Conservation (phyloP, 441 rosid genomes). For the Capsella rubella region DNA sequence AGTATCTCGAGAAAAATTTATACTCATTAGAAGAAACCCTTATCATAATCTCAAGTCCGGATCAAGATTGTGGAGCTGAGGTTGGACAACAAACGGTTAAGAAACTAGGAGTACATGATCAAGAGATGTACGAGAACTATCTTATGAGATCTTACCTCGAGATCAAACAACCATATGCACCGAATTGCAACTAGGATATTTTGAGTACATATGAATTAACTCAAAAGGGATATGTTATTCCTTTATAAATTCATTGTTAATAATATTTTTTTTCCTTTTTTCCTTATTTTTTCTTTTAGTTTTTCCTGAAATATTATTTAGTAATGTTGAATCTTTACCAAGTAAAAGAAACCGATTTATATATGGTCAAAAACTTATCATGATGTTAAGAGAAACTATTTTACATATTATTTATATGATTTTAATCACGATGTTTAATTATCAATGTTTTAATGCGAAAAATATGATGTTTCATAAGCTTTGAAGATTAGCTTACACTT, state of each 20-base stretch:
- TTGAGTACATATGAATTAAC: background rate
- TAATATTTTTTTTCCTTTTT: no score
- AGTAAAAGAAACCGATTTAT: no score
- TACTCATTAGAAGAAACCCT: background rate
- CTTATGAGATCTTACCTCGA: background rate
- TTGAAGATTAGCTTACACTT: no score
- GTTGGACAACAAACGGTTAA: conserved; percentile 10
- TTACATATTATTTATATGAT: no score
- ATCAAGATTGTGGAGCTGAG: background rate
- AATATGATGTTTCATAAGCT: no score
- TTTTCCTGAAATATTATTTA: no score
- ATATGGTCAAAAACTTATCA: no score
- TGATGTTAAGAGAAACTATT: no score
- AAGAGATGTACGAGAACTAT: background rate
- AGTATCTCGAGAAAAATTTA: conserved; percentile 4
- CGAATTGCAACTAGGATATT: background rate
- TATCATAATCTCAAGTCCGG: conserved; percentile 6
- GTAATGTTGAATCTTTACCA: no score
- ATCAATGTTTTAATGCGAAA: no score
- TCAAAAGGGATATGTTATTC: background rate
- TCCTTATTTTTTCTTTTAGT: no score
- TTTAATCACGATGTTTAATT: no score
- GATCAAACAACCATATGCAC: background rate
- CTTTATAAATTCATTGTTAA: background rate
- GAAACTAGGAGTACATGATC: background rate